A percentile compares a stretch with the other conserved stretches of the same genome.
Evolutionary conservation across 331 rosid species (phyloP).

Genomic region (Acacia pycnantha): DNA sequence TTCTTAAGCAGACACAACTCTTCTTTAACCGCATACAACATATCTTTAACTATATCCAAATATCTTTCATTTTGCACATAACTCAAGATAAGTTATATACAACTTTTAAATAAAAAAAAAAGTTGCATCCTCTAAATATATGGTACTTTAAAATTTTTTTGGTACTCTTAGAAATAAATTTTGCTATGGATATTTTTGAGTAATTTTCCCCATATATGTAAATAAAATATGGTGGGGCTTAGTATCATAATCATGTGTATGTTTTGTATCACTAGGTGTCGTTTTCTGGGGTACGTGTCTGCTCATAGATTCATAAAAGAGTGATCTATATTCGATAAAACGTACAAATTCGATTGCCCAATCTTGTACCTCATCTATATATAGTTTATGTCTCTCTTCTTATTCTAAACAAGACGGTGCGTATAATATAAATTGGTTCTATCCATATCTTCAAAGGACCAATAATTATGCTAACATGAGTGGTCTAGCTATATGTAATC

Average conservation of each 20-base stretch:
- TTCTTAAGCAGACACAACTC: too few relatives aligned
- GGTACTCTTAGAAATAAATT: too few relatives aligned
- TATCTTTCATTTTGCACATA: too few relatives aligned
- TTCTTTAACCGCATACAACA: too few relatives aligned
- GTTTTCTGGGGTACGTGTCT: constrained; percentile 34
- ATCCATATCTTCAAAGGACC: constrained; percentile 11
- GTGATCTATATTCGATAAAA: not conserved
- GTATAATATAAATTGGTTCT: not conserved
- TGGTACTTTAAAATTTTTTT: too few relatives aligned
- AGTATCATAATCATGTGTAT: not conserved
- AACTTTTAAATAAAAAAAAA: too few relatives aligned
- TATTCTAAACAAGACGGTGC: not conserved
- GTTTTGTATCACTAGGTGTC: constrained; percentile 33
- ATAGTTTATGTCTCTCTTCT: not conserved
- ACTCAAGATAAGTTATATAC: too few relatives aligned
- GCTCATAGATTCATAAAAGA: not conserved
- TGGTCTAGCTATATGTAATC: not conserved
- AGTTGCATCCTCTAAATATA: too few relatives aligned
- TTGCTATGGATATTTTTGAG: too few relatives aligned
- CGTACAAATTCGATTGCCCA: not conserved
- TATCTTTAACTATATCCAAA: too few relatives aligned
- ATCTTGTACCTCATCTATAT: not conserved
- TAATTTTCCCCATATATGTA: not conserved
- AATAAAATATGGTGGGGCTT: not conserved
- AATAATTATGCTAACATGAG: not conserved